These are phyloP conservation scores for Shiraia sp. DNA, from an alignment of 2,329 filamentous ascomycete species.

Conservation along the genomic window DNA sequence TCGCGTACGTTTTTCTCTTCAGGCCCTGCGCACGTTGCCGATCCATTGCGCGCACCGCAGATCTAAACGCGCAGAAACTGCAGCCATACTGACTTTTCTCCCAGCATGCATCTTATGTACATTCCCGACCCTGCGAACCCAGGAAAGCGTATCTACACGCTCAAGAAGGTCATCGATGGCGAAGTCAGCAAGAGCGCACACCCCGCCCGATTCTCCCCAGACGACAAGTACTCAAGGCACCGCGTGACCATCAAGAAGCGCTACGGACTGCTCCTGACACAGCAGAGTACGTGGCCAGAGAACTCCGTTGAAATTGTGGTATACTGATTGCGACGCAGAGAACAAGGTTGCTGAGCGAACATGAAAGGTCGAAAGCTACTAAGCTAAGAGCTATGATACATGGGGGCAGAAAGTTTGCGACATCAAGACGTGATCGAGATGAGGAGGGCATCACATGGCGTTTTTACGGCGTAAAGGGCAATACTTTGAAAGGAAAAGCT, in stretches of 20 bases:
- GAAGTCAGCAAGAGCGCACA: conserved; percentile 95
- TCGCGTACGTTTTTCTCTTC: not conserved
- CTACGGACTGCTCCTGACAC: conserved; percentile 84
- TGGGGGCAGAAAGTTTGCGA: too few species aligned
- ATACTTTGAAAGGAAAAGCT: conserved; percentile 2
- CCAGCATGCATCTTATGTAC: conserved; percentile 78
- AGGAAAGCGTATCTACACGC: conserved; percentile 84
- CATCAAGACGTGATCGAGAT: too few species aligned
- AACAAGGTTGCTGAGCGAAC: conserved; percentile 31
- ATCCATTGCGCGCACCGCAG: too few species aligned
- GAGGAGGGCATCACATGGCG: conserved; percentile 2
- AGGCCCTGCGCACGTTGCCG: too few species aligned
- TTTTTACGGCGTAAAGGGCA: conserved; percentile 10
- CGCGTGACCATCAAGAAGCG: conserved; percentile 93
- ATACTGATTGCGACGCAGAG: conserved; percentile 16
- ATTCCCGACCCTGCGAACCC: conserved; percentile 73
- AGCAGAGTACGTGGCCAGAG: conserved; percentile 59
- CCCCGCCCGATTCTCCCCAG: conserved; percentile 93
- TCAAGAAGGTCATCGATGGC: conserved; percentile 82
- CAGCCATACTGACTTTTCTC: too few species aligned
- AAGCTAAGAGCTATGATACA: not conserved
- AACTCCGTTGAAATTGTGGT: not conserved
- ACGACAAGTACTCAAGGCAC: conserved; percentile 97
- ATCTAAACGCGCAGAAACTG: too few species aligned
- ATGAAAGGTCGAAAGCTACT: conserved; percentile 2